A percentile compares a stretch with the other conserved stretches of the same genome.
Conservation (phyloP, 345 rosid genomes). For the Cardamine resedifolia region DNA sequence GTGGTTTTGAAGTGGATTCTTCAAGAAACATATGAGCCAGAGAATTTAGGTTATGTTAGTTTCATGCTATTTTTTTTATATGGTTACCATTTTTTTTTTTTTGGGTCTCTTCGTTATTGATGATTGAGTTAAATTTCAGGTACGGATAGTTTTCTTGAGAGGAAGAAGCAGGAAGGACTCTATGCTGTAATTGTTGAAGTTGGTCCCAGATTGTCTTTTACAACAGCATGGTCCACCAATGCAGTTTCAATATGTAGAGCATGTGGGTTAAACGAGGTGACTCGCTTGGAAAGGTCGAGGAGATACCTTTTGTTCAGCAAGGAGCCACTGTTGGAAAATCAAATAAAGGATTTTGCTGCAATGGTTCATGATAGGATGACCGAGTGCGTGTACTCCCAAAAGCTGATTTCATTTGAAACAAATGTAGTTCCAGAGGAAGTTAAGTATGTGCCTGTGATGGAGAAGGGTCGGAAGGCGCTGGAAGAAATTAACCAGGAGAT, state of each 20-base stretch:
- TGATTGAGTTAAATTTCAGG: slow-evolving; percentile 45
- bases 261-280: slow-evolving; percentile 75
- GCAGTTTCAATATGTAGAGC: slow-evolving; percentile 83
- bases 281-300: slow-evolving; percentile 81
- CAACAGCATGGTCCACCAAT: slow-evolving; percentile 95
- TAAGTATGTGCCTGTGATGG: slow-evolving; percentile 69
- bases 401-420: slow-evolving; percentile 64
- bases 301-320: slow-evolving; percentile 71
- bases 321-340: slow-evolving; percentile 54
- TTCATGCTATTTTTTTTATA: not conserved
- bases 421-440: slow-evolving; percentile 76
- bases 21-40: slow-evolving; percentile 88
- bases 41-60: slow-evolving; percentile 54
- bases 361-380: slow-evolving; percentile 95
- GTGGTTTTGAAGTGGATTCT: slow-evolving; percentile 76
- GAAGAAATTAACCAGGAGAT: slow-evolving; percentile 87
- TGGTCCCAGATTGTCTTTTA: slow-evolving; percentile 85
- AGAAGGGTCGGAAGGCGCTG: slow-evolving; percentile 76
- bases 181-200: slow-evolving; percentile 65
- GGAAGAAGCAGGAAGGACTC: slow-evolving; percentile 66
- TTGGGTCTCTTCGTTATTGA: not conserved
- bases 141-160: slow-evolving; percentile 69
- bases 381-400: slow-evolving; percentile 67
- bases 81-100: not conserved
- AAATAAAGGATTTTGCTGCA: slow-evolving; percentile 62